Evolutionary conservation across 441 rosid genomes (phyloP).

Genomic region (Mallotus repandus): DNA sequence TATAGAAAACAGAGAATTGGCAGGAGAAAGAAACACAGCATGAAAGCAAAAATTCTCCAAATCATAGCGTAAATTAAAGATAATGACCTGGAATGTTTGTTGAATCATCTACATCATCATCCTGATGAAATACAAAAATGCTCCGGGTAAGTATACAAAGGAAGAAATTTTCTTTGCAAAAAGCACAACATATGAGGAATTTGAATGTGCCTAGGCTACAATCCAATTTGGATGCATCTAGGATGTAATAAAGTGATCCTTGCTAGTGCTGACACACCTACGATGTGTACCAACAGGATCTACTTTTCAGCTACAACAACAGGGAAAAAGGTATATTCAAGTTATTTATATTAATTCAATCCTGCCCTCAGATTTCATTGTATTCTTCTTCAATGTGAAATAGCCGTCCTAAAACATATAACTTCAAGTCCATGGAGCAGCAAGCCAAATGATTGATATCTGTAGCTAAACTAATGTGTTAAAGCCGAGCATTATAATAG

Average conservation of each 20-base stretch:
- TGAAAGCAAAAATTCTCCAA: constrained; percentile 11
- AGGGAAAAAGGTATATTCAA: not conserved
- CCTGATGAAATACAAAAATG: constrained; percentile 36
- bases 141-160: constrained; percentile 2
- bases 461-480: not conserved
- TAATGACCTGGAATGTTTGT: constrained; percentile 49
- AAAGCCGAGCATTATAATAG: not conserved
- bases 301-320: not conserved
- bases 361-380: not conserved
- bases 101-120: constrained; percentile 53
- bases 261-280: not conserved
- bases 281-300: not conserved
- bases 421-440: not conserved
- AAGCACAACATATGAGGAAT: constrained; percentile 6
- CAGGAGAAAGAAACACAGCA: not conserved
- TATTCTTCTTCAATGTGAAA: not conserved
- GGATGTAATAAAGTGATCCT: not conserved
- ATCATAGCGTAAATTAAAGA: constrained; percentile 15
- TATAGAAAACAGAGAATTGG: not conserved
- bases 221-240: not conserved
- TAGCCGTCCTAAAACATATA: not conserved
- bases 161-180: constrained; percentile 12
- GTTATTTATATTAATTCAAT: not conserved
- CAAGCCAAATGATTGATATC: not conserved
- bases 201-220: not conserved